A percentile compares a stretch with the other conserved stretches of the same genome.
phyloP scores from a whole-genome alignment of 1,284 basidiomycete species.

The Tilletia setariae region DNA sequence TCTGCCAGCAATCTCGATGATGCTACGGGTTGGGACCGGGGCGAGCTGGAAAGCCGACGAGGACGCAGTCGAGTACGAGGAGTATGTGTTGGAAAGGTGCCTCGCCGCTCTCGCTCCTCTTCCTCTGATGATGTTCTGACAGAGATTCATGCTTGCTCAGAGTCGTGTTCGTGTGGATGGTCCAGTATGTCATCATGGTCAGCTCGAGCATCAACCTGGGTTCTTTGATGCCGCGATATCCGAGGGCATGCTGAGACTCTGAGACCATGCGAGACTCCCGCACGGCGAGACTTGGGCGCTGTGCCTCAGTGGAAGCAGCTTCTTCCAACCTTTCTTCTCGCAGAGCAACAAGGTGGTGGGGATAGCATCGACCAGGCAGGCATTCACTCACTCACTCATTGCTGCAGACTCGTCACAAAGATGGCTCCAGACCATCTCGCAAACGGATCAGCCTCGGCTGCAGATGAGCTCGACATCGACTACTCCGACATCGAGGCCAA shows the following conservation, averaged over 20 bases:
- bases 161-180: too few species aligned
- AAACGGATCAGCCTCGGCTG: conserved; percentile 13
- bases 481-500: conserved; percentile 91
- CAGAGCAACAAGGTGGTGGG: neutral
- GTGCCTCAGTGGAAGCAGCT: neutral
- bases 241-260: neutral
- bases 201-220: neutral
- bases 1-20: conserved; percentile 75
- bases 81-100: neutral
- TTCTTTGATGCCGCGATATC: neutral
- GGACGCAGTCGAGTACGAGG: neutral
- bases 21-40: conserved; percentile 27
- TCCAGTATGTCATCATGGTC: too few species aligned
- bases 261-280: neutral
- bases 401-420: neutral
- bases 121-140: neutral
- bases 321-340: conserved; percentile 1
- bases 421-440: neutral
- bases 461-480: conserved; percentile 73
- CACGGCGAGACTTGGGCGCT: neutral
- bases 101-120: neutral
- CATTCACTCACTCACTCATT: conserved; percentile 1
- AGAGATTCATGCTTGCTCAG: too few species aligned
- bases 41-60: conserved; percentile 20
- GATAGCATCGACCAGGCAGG: neutral